Conservation (phyloP, 352 stramenopile genomes). For the Globisporangium radiosum region DNA sequence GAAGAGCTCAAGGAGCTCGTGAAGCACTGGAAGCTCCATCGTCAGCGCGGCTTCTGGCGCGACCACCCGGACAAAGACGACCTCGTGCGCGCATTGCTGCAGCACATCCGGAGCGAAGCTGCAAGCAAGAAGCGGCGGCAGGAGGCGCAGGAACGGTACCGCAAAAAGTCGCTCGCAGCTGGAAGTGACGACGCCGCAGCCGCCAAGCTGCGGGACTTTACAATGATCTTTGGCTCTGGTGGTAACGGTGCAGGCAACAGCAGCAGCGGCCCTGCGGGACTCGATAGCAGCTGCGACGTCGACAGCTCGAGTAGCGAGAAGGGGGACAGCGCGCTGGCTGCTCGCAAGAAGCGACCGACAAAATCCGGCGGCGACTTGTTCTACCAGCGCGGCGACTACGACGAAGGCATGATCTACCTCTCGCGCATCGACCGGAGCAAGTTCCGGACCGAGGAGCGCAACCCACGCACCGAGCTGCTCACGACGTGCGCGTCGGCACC, state of each 20-base stretch:
- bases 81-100: slow-evolving; percentile 76
- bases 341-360: slow-evolving; percentile 20
- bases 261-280: too few species aligned
- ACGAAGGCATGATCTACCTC: slow-evolving; percentile 83
- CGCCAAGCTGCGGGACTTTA: slow-evolving; percentile 50
- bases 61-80: slow-evolving; percentile 89
- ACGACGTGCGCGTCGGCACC: slow-evolving; percentile 31
- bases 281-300: too few species aligned
- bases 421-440: slow-evolving; percentile 71
- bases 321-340: slow-evolving; percentile 3
- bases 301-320: too few species aligned
- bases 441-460: slow-evolving; percentile 47
- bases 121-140: slow-evolving; percentile 74
- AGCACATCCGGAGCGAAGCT: slow-evolving; percentile 79
- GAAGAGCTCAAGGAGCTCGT: slow-evolving; percentile 91
- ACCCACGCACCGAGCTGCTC: slow-evolving; percentile 50
- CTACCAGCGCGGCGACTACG: slow-evolving; percentile 79
- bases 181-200: slow-evolving; percentile 13
- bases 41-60: slow-evolving; percentile 85
- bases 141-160: slow-evolving; percentile 78
- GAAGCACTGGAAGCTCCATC: slow-evolving; percentile 89
- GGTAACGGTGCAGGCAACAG: too few species aligned
- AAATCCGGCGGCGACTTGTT: slow-evolving; percentile 73
- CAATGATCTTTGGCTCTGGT: slow-evolving; percentile 35
- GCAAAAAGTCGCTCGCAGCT: slow-evolving; percentile 23